Evolutionary conservation across 148 eudicot species (phyloP).

Genomic region (Camellia sinensis): DNA sequence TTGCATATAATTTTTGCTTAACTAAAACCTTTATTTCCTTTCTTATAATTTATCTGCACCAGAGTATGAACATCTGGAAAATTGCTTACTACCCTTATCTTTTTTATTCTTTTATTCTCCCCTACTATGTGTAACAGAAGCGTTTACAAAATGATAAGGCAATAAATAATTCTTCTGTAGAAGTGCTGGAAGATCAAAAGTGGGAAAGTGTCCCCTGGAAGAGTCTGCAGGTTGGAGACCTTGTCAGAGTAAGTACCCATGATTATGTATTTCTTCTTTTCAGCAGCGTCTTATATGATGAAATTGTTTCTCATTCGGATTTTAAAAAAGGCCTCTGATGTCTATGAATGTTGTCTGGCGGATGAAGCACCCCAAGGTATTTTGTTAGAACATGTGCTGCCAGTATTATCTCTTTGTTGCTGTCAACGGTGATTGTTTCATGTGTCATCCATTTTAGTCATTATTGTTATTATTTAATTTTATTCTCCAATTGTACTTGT

Average conservation of each 20-base stretch:
- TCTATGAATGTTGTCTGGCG: not conserved
- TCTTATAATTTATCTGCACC: not conserved
- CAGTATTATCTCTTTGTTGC: slow-evolving; percentile 2
- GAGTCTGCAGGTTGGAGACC: slow-evolving; percentile 87
- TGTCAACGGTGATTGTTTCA: not conserved
- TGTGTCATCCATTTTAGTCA: not conserved
- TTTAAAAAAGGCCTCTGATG: not conserved
- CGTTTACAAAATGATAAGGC: slow-evolving; percentile 89
- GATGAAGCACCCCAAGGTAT: not conserved
- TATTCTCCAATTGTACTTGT: not conserved
- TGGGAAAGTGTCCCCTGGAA: slow-evolving; percentile 83
- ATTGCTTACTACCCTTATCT: slow-evolving; percentile 8
- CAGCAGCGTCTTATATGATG: not conserved
- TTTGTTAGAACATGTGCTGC: not conserved
- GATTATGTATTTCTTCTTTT: not conserved
- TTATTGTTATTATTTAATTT: not conserved
- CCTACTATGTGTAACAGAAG: slow-evolving; percentile 55
- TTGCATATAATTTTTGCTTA: slow-evolving; percentile 7
- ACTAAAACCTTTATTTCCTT: not conserved
- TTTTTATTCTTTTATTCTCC: slow-evolving; percentile 10
- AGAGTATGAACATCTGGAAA: not conserved
- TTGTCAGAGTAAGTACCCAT: slow-evolving; percentile 70
- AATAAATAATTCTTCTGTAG: slow-evolving; percentile 71
- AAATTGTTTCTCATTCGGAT: not conserved
- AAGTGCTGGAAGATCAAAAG: slow-evolving; percentile 64